Evolutionary conservation across 2,329 filamentous ascomycete genomes (phyloP).

Genomic region (Neonectria ditissima): DNA sequence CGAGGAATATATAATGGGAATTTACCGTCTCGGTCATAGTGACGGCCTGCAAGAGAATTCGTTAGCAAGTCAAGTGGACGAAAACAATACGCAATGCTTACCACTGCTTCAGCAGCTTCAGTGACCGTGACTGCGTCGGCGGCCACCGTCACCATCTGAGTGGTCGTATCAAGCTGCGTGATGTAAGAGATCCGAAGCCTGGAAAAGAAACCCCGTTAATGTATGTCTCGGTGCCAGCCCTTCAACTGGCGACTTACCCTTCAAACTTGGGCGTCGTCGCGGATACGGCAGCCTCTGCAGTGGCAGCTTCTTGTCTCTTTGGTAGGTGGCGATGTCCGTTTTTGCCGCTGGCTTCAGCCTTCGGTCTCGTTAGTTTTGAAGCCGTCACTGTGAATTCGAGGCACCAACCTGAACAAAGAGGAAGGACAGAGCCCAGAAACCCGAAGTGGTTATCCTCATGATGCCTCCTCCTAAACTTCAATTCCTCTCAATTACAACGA

Average conservation of each 20-base stretch:
- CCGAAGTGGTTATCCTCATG: slow-evolving; percentile 22
- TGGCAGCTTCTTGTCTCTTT: slow-evolving; percentile 34
- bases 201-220: slow-evolving; percentile 6
- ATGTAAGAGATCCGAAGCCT: slow-evolving; percentile 42
- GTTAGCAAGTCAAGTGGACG: not conserved
- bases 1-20: not conserved
- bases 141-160: slow-evolving; percentile 34
- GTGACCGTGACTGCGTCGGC: slow-evolving; percentile 37
- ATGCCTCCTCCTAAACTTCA: not conserved
- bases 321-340: slow-evolving; percentile 25
- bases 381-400: not conserved
- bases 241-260: slow-evolving; percentile 32
- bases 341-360: slow-evolving; percentile 35
- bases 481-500: slow-evolving; percentile 5
- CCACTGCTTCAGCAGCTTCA: slow-evolving; percentile 31
- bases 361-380: slow-evolving; percentile 13
- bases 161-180: slow-evolving; percentile 37
- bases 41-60: slow-evolving; percentile 23
- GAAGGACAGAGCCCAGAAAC: slow-evolving; percentile 25
- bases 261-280: slow-evolving; percentile 36
- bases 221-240: not conserved
- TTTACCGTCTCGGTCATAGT: slow-evolving; percentile 33
- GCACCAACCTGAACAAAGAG: slow-evolving; percentile 37
- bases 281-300: slow-evolving; percentile 16
- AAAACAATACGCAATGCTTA: slow-evolving; percentile 11